A percentile compares a stretch with the other conserved stretches of the same genome.
Conservation (phyloP, 306 rosid species). For the Hippophae rhamnoides region DNA sequence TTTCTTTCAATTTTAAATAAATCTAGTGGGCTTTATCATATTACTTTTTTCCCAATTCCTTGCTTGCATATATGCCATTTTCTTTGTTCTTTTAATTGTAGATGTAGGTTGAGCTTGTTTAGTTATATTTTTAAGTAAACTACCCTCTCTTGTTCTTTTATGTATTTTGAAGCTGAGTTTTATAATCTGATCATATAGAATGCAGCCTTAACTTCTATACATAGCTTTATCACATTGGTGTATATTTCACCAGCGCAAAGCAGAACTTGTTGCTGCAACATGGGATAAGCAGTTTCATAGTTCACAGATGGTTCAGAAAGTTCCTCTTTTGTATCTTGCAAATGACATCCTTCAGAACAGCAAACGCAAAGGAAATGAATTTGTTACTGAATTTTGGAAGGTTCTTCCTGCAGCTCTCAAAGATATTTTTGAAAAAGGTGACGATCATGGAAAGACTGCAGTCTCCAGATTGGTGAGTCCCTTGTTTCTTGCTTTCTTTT, state of each 20-base stretch:
- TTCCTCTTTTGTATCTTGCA: constrained; percentile 82
- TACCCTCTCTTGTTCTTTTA: too few relatives aligned
- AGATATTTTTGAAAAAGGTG: constrained; percentile 45
- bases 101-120: too few relatives aligned
- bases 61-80: not conserved
- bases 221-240: constrained; percentile 97
- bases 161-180: too few relatives aligned
- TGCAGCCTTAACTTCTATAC: constrained; percentile 33
- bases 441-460: constrained; percentile 44
- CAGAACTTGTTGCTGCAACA: constrained; percentile 75
- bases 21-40: not conserved
- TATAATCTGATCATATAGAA: not conserved
- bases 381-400: constrained; percentile 83
- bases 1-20: not conserved
- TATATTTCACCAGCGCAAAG: constrained; percentile 80
- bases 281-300: constrained; percentile 70
- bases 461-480: constrained; percentile 66
- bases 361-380: constrained; percentile 91
- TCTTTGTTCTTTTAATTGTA: not conserved
- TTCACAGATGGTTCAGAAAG: constrained; percentile 52
- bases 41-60: not conserved
- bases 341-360: constrained; percentile 96
- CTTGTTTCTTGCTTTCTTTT: not conserved
- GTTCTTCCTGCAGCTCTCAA: constrained; percentile 78
- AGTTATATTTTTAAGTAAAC: too few relatives aligned